These are phyloP conservation scores for Cercophora newfieldiana DNA, from an alignment of 495 filamentous ascomycete genomes.

Conservation along the genomic window DNA sequence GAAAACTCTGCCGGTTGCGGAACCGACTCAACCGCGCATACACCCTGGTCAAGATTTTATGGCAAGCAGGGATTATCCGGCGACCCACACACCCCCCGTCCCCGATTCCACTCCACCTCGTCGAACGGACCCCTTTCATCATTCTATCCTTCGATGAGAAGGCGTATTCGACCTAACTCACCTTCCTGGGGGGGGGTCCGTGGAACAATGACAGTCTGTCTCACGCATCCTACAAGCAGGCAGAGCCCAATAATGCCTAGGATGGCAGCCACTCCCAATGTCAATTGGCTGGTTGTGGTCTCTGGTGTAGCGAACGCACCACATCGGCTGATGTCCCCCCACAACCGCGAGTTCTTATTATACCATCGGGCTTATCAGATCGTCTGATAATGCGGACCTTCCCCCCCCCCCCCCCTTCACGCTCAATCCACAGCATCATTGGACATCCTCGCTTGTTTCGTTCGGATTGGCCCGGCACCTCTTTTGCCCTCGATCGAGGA, in stretches of 20 bases:
- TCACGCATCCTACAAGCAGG: not conserved
- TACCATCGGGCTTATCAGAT: conserved; percentile 25
- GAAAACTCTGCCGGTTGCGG: not conserved
- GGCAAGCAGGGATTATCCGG: conserved; percentile 7
- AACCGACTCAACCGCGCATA: not conserved
- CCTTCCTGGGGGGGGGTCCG: not conserved
- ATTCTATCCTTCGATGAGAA: not conserved
- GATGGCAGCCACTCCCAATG: not conserved
- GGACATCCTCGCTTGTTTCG: not conserved
- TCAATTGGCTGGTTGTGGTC: not conserved
- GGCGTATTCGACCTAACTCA: not conserved
- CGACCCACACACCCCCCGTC: not conserved
- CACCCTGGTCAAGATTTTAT: conserved; percentile 1
- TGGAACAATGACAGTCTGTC: not conserved
- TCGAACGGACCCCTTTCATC: too few species aligned
- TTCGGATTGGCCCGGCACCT: not conserved
- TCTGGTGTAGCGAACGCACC: not conserved
- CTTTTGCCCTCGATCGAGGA: not conserved
- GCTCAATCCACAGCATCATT: not conserved
- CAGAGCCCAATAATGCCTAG: not conserved
- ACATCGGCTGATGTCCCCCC: conserved; percentile 2
- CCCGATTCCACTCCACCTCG: not conserved
- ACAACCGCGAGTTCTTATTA: conserved; percentile 15
- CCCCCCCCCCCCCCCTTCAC: not conserved
- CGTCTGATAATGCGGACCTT: conserved; percentile 19